Evolutionary conservation across 2,329 filamentous ascomycete species (phyloP), one percentile per base, ranked within the genome.

Genomic region (Phialophora expanda): DNA sequence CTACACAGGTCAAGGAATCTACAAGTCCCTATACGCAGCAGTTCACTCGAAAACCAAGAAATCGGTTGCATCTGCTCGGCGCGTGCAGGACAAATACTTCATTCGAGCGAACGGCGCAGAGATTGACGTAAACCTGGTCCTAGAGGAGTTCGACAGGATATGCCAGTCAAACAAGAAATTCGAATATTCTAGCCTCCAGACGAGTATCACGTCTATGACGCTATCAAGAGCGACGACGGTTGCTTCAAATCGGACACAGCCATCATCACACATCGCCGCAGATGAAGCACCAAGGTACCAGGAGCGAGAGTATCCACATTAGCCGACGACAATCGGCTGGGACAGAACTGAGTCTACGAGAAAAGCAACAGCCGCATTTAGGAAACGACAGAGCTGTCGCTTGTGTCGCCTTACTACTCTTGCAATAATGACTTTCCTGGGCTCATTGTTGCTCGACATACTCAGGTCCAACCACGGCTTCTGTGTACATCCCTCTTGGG

Each of bases 1-100:
- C 1, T 78, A 78, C 58, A 74, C 76, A 1, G 72, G 71, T 3
- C 71, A 76, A n/a, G 75, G 75, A 0, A 72, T 77, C 3, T 71
- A 68, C 30, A 76, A 76, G 61, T 77, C 71, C n/a, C 66, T 77
- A n/a, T 72, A 75, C 32, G 57, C 71, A 5, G 69, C 71, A 1
- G 58, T 74, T 8, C 70, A 66, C 32, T 72, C 73, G 2, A 73
- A 72, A 46, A 75, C 73, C 24, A 66, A 70, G 32, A 74, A 72
- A 28, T 56, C 65, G 3, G 66, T 76, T n/a, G 54, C 69, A 8
- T 71, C 70, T 14, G 72, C 73, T 8, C 68, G 72, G 7, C 65
- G 70, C 11, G 59, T 59, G 12, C 74, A 75, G 5, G 73, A 73
- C 24, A 64, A 67, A 22, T 69, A 66, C 34, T 62, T 48, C 28